A percentile compares a stretch with the other conserved stretches of the same genome.
Conservation (phyloP, 345 rosid species). For the Linum trigynum region DNA sequence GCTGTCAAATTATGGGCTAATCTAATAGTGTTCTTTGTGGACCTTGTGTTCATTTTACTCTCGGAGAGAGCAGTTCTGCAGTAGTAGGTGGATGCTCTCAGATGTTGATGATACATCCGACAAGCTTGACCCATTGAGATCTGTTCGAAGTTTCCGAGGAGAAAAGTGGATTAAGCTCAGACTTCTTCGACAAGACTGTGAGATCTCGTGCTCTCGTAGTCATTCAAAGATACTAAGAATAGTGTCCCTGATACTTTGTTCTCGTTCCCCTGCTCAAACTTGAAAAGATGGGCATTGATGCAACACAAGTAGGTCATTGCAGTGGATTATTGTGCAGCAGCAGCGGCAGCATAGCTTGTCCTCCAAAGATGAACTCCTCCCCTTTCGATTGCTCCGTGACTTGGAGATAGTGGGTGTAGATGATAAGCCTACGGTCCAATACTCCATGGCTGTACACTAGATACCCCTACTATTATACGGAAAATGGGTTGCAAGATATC, state of each 20-base stretch:
- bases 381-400: neutral
- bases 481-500: neutral
- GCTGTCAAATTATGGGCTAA: conserved; percentile 31
- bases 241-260: neutral
- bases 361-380: neutral
- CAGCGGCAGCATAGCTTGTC: neutral
- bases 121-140: neutral
- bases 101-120: neutral
- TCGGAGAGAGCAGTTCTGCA: neutral
- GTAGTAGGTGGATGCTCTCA: neutral
- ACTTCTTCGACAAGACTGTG: no score
- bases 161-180: neutral
- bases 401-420: neutral
- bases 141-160: neutral
- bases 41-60: neutral
- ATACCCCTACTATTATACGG: no score
- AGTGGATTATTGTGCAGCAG: neutral
- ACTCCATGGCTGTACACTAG: neutral
- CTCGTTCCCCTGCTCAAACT: neutral
- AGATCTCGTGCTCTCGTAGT: no score
- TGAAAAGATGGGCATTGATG: neutral
- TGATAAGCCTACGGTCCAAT: neutral
- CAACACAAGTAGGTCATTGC: neutral
- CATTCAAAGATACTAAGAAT: neutral
- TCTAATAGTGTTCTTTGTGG: neutral